Base-by-base conservation (phyloP, 2,329 filamentous ascomycete species). In the Aspergillus oerlinghausenensis region DNA sequence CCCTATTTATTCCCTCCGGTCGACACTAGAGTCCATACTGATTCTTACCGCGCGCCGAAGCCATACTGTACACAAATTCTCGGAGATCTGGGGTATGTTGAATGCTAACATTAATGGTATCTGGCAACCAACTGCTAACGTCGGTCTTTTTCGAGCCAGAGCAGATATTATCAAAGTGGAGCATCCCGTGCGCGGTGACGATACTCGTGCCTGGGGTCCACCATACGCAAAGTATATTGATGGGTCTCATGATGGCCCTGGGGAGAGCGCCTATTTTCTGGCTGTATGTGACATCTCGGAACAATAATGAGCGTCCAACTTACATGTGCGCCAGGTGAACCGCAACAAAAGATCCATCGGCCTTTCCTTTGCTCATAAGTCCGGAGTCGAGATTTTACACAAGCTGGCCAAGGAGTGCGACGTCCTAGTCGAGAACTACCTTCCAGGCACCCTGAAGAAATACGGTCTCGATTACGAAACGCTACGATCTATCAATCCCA, bases 91-190 rank as follows among this genome's bases (percentile, higher is more conserved):
- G 94, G 94, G 93, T 96, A 85, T 73, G 85, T 65, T 25, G 19
- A 47, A 47, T 2, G 6, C 11, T 26, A 40, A 38, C 40, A 26
- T n/a, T 40, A 25, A 28, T 7, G 58, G 29, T 29, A 23, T 25
- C 11, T 47, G 50, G 5, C 23, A 29, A n/a, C 14, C 11, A 19
- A n/a, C n/a, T 28, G n/a, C 19, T 43, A 49, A 38, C 14, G 10
- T 25, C 54, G 11, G 8, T 42, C 29, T 2, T 6, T 4, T 9
- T 5, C 21, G 38, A 43, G 62, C 57, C 65, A 95, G 92, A 62
- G 94, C 94, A 63, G 93, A 99, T 73, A 87, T 99, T 32, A 96
- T 99, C 77, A 99, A 99, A 75, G 84, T 99, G 60, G 94, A 99
- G 75, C 94, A 99, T 74, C 94, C 94, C 3, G 85, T 85, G 4